phyloP scores from a whole-genome alignment of 2,329 filamentous ascomycete genomes.

The Alternaria hordeiaustralica region DNA sequence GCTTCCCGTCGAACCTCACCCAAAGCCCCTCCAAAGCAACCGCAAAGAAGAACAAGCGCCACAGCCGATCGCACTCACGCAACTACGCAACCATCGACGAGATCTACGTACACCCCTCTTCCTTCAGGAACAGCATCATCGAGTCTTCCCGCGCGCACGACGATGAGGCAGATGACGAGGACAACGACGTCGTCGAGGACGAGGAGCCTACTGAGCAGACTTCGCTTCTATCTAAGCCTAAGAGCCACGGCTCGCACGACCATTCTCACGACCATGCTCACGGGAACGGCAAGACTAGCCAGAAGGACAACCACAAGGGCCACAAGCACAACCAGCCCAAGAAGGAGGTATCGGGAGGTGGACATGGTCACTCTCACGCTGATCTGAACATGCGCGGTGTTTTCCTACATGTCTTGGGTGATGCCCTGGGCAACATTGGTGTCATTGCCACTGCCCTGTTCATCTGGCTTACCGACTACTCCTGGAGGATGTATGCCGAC shows the following conservation, averaged over 20 bases:
- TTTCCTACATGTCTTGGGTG: conserved; percentile 75
- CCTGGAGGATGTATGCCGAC: conserved; percentile 85
- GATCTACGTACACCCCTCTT: conserved; percentile 85
- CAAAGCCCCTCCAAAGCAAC: conserved; percentile 23
- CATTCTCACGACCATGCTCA: conserved; percentile 12
- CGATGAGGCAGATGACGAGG: conserved; percentile 61
- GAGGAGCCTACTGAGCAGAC: conserved; percentile 51
- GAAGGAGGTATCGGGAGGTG: conserved; percentile 63
- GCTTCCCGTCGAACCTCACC: conserved; percentile 49
- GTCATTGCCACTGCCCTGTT: conserved; percentile 83
- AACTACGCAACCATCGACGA: conserved; percentile 66
- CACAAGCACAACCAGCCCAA: conserved; percentile 85
- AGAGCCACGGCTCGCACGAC: conserved; percentile 29
- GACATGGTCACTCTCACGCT: conserved; percentile 77
- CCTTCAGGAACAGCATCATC: conserved; percentile 91
- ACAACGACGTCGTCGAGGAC: conserved; percentile 54
- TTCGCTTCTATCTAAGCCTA: conserved; percentile 45
- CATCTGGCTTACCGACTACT: conserved; percentile 88
- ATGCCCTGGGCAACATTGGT: conserved; percentile 84
- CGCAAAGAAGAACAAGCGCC: conserved; percentile 57
- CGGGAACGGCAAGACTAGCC: conserved; percentile 25
- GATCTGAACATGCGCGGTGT: conserved; percentile 94
- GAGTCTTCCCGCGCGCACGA: conserved; percentile 72
- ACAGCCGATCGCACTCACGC: conserved; percentile 65
- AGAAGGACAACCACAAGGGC: conserved; percentile 61